Evolutionary conservation across 2,329 filamentous ascomycete genomes (phyloP).

Genomic region (Shiraia sp.): DNA sequence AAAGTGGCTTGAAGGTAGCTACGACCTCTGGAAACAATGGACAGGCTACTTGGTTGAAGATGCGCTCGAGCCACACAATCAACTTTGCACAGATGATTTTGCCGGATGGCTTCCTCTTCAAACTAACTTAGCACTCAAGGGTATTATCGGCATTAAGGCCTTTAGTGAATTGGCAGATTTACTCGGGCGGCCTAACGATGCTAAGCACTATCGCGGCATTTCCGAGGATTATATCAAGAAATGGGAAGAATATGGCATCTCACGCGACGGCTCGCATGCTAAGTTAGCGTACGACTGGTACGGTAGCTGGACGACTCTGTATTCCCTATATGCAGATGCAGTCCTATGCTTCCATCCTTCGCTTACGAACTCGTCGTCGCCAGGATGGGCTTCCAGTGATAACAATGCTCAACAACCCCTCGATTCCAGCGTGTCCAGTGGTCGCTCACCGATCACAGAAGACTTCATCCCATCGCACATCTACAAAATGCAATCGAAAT

Average conservation of each 20-base stretch:
- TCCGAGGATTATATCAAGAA: slow-evolving; percentile 69
- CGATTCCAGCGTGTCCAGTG: slow-evolving; percentile 10
- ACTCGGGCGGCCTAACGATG: slow-evolving; percentile 61
- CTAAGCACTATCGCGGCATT: slow-evolving; percentile 64
- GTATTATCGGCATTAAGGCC: slow-evolving; percentile 79
- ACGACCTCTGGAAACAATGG: slow-evolving; percentile 76
- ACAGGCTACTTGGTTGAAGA: slow-evolving; percentile 77
- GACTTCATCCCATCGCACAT: slow-evolving; percentile 74
- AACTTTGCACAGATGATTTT: slow-evolving; percentile 84
- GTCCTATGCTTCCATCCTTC: slow-evolving; percentile 78
- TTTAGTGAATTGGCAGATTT: slow-evolving; percentile 72
- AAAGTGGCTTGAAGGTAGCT: slow-evolving; percentile 70
- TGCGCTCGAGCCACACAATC: slow-evolving; percentile 72
- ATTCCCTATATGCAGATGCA: slow-evolving; percentile 81
- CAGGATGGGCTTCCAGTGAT: slow-evolving; percentile 10
- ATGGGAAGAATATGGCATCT: slow-evolving; percentile 74
- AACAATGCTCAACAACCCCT: slow-evolving; percentile 25
- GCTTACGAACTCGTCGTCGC: slow-evolving; percentile 40
- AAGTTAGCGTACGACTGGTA: slow-evolving; percentile 81
- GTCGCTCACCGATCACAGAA: slow-evolving; percentile 36
- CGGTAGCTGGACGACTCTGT: slow-evolving; percentile 81
- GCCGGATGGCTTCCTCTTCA: slow-evolving; percentile 77
- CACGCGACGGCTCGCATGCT: slow-evolving; percentile 69
- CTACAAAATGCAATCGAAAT: slow-evolving; percentile 78
- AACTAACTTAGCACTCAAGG: slow-evolving; percentile 81